phyloP scores from a whole-genome alignment of 2,329 filamentous ascomycete species.

The Hypoxylon sp. region DNA sequence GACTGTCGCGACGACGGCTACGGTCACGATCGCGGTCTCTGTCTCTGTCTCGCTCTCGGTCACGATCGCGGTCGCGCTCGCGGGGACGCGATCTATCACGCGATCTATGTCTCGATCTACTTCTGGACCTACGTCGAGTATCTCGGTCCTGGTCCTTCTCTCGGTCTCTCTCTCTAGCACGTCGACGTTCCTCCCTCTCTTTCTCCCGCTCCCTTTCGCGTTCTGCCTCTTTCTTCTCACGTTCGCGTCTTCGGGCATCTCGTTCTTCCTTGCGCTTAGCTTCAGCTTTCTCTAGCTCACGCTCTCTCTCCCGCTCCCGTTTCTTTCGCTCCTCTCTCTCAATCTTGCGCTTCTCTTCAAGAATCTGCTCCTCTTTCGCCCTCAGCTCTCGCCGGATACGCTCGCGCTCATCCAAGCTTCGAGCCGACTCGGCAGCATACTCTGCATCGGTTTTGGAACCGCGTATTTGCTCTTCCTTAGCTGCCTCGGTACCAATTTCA shows the following conservation, averaged over 20 bases:
- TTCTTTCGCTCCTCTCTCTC: slow-evolving; percentile 70
- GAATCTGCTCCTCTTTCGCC: slow-evolving; percentile 71
- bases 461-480: slow-evolving; percentile 73
- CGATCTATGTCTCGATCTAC: slow-evolving; percentile 53
- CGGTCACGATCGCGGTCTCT: slow-evolving; percentile 52
- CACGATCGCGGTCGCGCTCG: slow-evolving; percentile 55
- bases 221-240: slow-evolving; percentile 56
- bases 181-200: slow-evolving; percentile 68
- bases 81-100: slow-evolving; percentile 53
- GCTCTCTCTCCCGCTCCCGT: slow-evolving; percentile 65
- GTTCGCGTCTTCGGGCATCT: slow-evolving; percentile 64
- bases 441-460: slow-evolving; percentile 82
- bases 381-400: slow-evolving; percentile 72
- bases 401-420: slow-evolving; percentile 72
- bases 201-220: slow-evolving; percentile 64
- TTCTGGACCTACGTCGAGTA: slow-evolving; percentile 53
- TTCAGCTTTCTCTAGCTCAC: slow-evolving; percentile 66
- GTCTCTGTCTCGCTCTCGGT: slow-evolving; percentile 56
- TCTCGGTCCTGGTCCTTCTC: slow-evolving; percentile 52
- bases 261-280: slow-evolving; percentile 66
- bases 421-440: slow-evolving; percentile 77
- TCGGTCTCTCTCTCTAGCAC: slow-evolving; percentile 58
- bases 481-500: slow-evolving; percentile 79
- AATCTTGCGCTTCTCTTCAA: slow-evolving; percentile 73
- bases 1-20: slow-evolving; percentile 53